phyloP scores from a whole-genome alignment of 2,329 filamentous ascomycete genomes.

The Hypoxylon sp. region DNA sequence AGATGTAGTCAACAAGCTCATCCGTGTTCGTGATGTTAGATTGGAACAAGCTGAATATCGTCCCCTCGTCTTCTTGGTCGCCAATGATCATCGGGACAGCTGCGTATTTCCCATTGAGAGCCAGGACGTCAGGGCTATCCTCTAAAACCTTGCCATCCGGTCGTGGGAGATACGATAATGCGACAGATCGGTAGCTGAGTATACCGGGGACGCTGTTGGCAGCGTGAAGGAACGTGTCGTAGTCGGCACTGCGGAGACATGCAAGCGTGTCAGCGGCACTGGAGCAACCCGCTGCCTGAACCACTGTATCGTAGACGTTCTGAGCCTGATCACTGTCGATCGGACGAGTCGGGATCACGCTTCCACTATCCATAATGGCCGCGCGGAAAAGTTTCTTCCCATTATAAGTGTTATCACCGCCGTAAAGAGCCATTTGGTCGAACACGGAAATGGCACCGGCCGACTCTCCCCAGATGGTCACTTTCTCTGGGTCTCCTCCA shows the following conservation, averaged over 20 bases:
- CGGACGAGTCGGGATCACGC: slow-evolving; percentile 71
- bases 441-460: slow-evolving; percentile 81
- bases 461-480: slow-evolving; percentile 84
- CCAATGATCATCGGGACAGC: slow-evolving; percentile 76
- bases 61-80: slow-evolving; percentile 85
- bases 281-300: slow-evolving; percentile 73
- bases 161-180: slow-evolving; percentile 80
- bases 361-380: slow-evolving; percentile 84
- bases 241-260: slow-evolving; percentile 75
- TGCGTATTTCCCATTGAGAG: slow-evolving; percentile 67
- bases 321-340: slow-evolving; percentile 78
- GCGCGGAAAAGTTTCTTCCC: slow-evolving; percentile 81
- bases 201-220: slow-evolving; percentile 79
- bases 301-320: slow-evolving; percentile 73
- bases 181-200: slow-evolving; percentile 76
- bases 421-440: slow-evolving; percentile 82
- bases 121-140: slow-evolving; percentile 73
- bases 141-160: slow-evolving; percentile 77
- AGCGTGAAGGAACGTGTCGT: slow-evolving; percentile 73
- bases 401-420: slow-evolving; percentile 81
- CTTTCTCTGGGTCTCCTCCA: slow-evolving; percentile 82
- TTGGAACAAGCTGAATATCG: slow-evolving; percentile 79
- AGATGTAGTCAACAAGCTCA: slow-evolving; percentile 74
- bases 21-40: slow-evolving; percentile 74
- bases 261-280: slow-evolving; percentile 69